Base-by-base conservation (phyloP, 2,329 filamentous ascomycete species). In the Onygenales sp. region DNA sequence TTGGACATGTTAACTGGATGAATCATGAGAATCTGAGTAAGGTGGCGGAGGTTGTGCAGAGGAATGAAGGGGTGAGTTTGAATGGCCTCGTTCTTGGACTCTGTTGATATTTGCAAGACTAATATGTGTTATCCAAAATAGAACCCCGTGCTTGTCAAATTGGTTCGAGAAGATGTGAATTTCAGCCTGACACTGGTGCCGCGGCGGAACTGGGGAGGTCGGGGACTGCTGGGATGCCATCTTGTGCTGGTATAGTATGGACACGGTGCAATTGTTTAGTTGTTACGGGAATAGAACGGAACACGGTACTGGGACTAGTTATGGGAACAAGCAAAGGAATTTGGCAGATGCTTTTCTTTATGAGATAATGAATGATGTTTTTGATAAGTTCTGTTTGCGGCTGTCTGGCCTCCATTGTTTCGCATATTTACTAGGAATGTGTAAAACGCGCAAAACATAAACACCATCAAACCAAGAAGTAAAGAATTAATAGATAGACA, bases 151-250 rank as follows among this genome's bases (percentile, higher is more conserved):
- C 72, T 84, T 13, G 86, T 95, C 53, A 87, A 83, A 64, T 75
- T 84, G 46, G 79, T 75, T 49, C 78, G 81, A 52, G 72, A 73
- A 57, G 66, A 67, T 46, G 52, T 71, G 50, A 70, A 89, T 59
- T 68, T 93, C 54, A 78, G 83, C 54, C 71, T 96, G 62, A 83
- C 81, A 58, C 72, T 98, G 58, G 88, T 77, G 47, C 92, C 92
- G 51, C 80, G 82, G 61, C 81, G 82, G 44, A 78, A 91, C 65
- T 98, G 93, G 92, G 92, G 92, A 60, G 93, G 93, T 33, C 79
- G 89, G 68, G 93, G 92, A 10, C 74, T 94, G 67, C 74, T 98
- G 62, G 92, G 92, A 52, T 98, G 92, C 68, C 91, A 96, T 73
- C 81, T 97, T 58, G 72, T 95, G 59, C 89, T 88, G 31, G 61